Base-by-base conservation (phyloP, 1,284 basidiomycete genomes). In the Albatrellus sp. region DNA sequence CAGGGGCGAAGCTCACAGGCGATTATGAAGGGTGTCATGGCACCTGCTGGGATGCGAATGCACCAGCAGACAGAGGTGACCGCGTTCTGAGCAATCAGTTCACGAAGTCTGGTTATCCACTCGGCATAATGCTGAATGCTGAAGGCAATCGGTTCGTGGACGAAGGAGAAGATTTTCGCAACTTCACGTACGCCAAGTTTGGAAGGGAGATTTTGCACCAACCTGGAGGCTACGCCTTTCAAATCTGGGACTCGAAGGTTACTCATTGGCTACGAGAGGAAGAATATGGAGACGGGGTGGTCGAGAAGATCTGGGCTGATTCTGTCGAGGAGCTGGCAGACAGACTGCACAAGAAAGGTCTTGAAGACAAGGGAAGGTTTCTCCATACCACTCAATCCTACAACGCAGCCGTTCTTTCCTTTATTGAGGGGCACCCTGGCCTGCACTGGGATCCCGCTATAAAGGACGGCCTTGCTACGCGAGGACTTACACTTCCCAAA, bases 81-180 rank as follows among this genome's bases (percentile, higher is more conserved):
- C 70, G 77, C 37, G 60, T 64, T 31, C 58, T 80, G 43, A 78
- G 73, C 46, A 82, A 83, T 55, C 76, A 79, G 50, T 80, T 68
- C 58, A 83, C 80, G 2, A 82, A 82, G 57, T 81, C 77, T 5
- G 77, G 80, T 1, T 81, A 83, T 52, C 77, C 80, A 1, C 63
- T 81, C 5, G 79, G 80, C 1, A 64, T 83, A 44, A 81, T 80
- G 78, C 55, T 80, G 14, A 83, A 81, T 51, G 53, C 64, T 1
- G 50, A 57, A 3, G 80, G 80, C 1, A 48, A 59, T 41, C 67
- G 80, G 12, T 83, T 82, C 53, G 78, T 80, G 11, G 77, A 82
- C 50, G 80, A 83, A 57, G 79, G 79, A 37, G 70, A 72, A 50
- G 79, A 83, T 59, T 80, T 74, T 55, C 69, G 80, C 39, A 82